A percentile compares a stretch with the other conserved stretches of the same genome.
Evolutionary conservation across 352 stramenopile genomes (phyloP).

Genomic region (Globisporangium solare): DNA sequence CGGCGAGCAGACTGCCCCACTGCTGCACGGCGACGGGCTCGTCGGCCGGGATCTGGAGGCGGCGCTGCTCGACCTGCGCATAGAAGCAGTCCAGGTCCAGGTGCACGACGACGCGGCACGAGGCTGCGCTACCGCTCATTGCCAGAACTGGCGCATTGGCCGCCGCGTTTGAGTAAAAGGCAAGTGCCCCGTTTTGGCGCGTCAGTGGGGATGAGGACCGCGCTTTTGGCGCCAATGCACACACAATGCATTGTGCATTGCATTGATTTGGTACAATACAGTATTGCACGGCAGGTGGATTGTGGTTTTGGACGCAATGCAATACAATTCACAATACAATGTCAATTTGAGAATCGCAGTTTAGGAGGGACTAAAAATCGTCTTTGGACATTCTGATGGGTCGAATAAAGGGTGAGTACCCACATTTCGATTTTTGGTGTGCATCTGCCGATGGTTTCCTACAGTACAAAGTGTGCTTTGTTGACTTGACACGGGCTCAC

Average conservation of each 20-base stretch:
- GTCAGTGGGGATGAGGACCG: neutral
- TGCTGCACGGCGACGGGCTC: slow-evolving; percentile 79
- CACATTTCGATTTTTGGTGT: too few relatives aligned
- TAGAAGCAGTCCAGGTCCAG: slow-evolving; percentile 89
- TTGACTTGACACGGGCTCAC: too few relatives aligned
- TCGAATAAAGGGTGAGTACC: too few relatives aligned
- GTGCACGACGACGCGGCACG: slow-evolving; percentile 68
- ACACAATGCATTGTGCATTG: too few relatives aligned
- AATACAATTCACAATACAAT: neutral
- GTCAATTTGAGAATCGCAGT: neutral
- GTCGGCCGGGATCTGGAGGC: slow-evolving; percentile 56
- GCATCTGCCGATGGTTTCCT: too few relatives aligned
- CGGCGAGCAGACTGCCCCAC: slow-evolving; percentile 77
- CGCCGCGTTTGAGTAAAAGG: neutral
- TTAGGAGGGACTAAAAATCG: too few relatives aligned
- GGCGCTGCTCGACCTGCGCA: slow-evolving; percentile 75
- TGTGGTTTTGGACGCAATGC: too few relatives aligned
- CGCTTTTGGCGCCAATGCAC: slow-evolving; percentile 1
- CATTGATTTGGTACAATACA: neutral
- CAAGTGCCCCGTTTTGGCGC: neutral
- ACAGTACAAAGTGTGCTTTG: too few relatives aligned
- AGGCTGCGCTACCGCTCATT: slow-evolving; percentile 3
- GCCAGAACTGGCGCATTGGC: neutral
- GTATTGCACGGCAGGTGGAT: too few relatives aligned
- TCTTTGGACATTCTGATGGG: too few relatives aligned